Conservation (phyloP, 208 protist genomes). For the Wallacemonas collosoma region DNA sequence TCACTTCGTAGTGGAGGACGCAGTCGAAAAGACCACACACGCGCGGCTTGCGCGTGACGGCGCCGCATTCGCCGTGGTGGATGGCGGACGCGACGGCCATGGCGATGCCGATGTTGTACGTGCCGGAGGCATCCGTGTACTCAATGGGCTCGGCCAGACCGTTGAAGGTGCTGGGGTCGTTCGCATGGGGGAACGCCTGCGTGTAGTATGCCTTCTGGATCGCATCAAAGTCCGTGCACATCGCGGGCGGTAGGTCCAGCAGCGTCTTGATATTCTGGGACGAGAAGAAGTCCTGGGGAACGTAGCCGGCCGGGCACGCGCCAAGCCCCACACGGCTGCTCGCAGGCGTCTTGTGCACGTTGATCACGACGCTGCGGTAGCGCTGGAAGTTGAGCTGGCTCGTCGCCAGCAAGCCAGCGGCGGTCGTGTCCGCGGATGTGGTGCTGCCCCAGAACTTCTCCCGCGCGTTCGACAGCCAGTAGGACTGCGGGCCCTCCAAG, state of each 20-base stretch:
- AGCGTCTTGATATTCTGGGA: conserved; percentile 82
- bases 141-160: conserved; percentile 76
- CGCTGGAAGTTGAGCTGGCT: conserved; percentile 88
- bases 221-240: conserved; percentile 84
- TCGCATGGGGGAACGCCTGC: conserved; percentile 46
- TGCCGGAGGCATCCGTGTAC: conserved; percentile 76
- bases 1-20: conserved; percentile 92
- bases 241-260: conserved; percentile 54
- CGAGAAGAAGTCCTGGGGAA: conserved; percentile 91
- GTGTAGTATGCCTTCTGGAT: conserved; percentile 75
- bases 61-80: conserved; percentile 89
- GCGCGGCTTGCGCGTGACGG: conserved; percentile 89
- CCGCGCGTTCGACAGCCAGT: conserved; percentile 91
- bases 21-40: conserved; percentile 93
- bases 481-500: conserved; percentile 92
- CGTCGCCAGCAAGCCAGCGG: conserved; percentile 78
- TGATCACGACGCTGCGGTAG: conserved; percentile 80
- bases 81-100: conserved; percentile 81
- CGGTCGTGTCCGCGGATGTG: conserved; percentile 89
- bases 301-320: conserved; percentile 88
- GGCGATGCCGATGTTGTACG: conserved; percentile 89
- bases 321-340: conserved; percentile 91
- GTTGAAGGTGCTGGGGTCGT: conserved; percentile 58
- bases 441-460: conserved; percentile 94
- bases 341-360: conserved; percentile 92